Evolutionary conservation across 306 rosid species (phyloP), one percentile per base, ranked within the genome.

Genomic region (Luffa aegyptiaca): DNA sequence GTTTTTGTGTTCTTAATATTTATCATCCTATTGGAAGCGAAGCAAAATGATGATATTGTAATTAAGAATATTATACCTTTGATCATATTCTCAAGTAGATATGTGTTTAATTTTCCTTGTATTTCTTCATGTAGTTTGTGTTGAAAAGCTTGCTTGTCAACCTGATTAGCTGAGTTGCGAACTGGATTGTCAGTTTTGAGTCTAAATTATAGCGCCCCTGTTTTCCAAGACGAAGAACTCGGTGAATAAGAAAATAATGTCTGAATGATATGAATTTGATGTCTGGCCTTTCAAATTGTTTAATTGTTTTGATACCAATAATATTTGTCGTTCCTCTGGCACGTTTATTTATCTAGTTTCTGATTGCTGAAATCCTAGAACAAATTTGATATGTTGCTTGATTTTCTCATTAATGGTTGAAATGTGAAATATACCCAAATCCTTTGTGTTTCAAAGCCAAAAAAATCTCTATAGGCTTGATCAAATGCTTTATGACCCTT

Each of bases 111-210:
- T 73, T 51, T 74, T 33, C 33, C 16, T 51, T 14, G 78, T 31
- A 73, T 73, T 49, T 53, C 8, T 49, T 48, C 20, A 13, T 73
- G 78, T 73, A 73, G 78, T 48, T 49, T 73, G 78, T 73, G 61
- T 48, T 73, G 61, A 73, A 73, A 48, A 73, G 78, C 61, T 73
- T 14, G 56, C 61, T 0, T 71, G 14, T 31, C 78, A 49, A 49
- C 61, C 31, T 48, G 78, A 49, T 73, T 73, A 48, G 59, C 62
- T 8, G 61, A 26, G 78, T 26, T 49, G 45, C 61, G 8, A 26
- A 48, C 61, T 51, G 61, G 45, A 49, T 71, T 73, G 51, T 37
- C 13, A 26, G 21, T 37, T 51, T 49, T 16, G 78, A 74, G 61
- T 74, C 59, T 73, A 62, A 74, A 74, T 74, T 33, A 33, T 45